phyloP scores from a whole-genome alignment of 164 flowering plant species.

The Chimonanthus salicifolius region DNA sequence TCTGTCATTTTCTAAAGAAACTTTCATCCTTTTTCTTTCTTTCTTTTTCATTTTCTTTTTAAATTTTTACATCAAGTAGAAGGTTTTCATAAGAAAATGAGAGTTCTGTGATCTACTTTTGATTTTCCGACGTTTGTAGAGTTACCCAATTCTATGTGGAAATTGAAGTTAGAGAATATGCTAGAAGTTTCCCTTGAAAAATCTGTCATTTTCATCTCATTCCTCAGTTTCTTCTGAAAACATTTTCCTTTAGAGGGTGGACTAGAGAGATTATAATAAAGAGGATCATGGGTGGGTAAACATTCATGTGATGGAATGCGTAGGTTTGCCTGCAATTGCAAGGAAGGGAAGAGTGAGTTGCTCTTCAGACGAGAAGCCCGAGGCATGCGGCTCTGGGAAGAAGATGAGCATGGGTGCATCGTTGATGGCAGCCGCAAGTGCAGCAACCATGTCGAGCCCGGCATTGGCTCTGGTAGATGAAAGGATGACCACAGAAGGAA shows the following conservation, averaged over 20 bases:
- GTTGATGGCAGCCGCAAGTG: slow-evolving; percentile 38
- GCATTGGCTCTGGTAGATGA: slow-evolving; percentile 84
- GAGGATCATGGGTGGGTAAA: background rate
- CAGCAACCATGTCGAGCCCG: slow-evolving; percentile 40
- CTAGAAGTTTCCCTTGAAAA: background rate
- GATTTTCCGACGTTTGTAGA: background rate
- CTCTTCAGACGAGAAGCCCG: slow-evolving; percentile 29
- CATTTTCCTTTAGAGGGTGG: background rate
- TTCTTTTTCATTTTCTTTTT: too few relatives aligned
- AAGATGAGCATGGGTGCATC: slow-evolving; percentile 34
- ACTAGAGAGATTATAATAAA: too few relatives aligned
- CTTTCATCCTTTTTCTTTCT: too few relatives aligned
- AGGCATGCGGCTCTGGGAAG: slow-evolving; percentile 5
- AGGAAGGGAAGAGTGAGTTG: slow-evolving; percentile 44
- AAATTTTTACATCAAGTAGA: too few relatives aligned
- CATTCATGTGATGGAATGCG: background rate
- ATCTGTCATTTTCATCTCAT: too few relatives aligned
- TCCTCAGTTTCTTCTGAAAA: too few relatives aligned
- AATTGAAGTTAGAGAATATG: background rate
- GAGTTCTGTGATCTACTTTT: too few relatives aligned
- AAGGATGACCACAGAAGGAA: slow-evolving; percentile 93
- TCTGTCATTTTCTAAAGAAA: too few relatives aligned
- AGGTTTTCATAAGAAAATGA: too few relatives aligned
- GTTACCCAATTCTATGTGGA: background rate
- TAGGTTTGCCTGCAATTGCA: slow-evolving; percentile 45